Evolutionary conservation across 2,329 filamentous ascomycete species (phyloP), one percentile per base, ranked within the genome.

Genomic region (Fusarium sp.): DNA sequence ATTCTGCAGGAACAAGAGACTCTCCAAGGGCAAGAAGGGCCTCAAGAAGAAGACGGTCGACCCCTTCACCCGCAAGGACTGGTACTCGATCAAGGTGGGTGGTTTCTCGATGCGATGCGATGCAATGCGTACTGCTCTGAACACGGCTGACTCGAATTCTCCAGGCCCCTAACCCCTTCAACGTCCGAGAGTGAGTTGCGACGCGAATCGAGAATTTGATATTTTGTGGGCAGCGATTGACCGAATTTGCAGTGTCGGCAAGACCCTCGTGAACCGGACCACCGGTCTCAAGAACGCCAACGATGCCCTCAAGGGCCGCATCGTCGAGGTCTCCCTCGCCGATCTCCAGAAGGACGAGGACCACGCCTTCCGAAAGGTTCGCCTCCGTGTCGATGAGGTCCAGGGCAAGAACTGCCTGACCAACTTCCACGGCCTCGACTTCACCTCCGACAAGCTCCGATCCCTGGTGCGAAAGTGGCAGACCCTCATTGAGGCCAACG

Each of bases 1-100:
- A 68, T 64, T 52, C 57, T 66, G 42, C 81, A 95, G 93, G 94
- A 99, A 99, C 93, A 99, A 99, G 95, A 95, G 96, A 91, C 92
- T 99, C 90, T 98, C 96, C 80, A 99, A 99, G 92, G 96, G 96
- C 90, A 99, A 98, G 94, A 99, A 99, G 93, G 96, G 96, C 87
- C 91, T 98, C 86, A 98, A 98, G 94, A 98, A 99, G 96, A 96
- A 96, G 90, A 96, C 95, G 83, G 89, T 93, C 82, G 96, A 99
- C 87, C 96, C 96, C 83, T 98, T 98, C 91, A 91, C 95, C 83
- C 94, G 96, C 86, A 99, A 99, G 92, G 96, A 98, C 87, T 98
- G 97, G 94, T 99, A 95, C 90, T 94, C 93, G 83, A 92, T 99
- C 88, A 98, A 98, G 92, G 93, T 94, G 76, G 69, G 81, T 78